Evolutionary conservation across 2,329 filamentous ascomycete genomes (phyloP).

Genomic region (Aspergillus ochraceus): DNA sequence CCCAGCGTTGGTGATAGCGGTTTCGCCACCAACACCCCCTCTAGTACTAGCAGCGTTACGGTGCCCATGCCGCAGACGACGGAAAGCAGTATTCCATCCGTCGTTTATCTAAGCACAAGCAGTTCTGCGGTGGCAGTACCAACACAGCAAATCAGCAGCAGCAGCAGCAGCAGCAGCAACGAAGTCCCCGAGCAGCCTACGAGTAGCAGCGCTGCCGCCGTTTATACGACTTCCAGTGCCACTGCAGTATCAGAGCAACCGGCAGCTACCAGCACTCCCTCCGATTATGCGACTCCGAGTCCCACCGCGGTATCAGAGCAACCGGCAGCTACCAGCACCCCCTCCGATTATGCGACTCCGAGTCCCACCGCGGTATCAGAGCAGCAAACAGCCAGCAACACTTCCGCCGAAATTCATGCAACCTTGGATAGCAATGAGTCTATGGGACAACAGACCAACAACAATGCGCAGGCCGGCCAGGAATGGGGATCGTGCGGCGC

Average conservation of each 20-base stretch:
- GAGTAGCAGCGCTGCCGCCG: background rate
- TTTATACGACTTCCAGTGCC: no score
- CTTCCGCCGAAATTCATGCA: constrained; percentile 8
- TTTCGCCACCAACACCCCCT: no score
- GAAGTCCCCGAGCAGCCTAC: no score
- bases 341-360: background rate
- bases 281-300: background rate
- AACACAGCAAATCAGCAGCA: background rate
- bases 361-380: background rate
- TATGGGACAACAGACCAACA: background rate
- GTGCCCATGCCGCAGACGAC: background rate
- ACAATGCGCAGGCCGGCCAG: background rate
- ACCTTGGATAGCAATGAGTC: background rate
- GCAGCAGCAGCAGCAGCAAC: background rate
- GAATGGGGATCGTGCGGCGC: background rate
- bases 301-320: background rate
- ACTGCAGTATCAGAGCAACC: no score
- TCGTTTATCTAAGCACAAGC: background rate
- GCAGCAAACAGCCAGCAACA: background rate
- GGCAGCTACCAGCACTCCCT: background rate
- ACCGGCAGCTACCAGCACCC: background rate
- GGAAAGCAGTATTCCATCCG: background rate
- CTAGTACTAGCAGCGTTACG: background rate
- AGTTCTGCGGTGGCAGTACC: background rate
- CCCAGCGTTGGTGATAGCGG: background rate